Conservation (phyloP, 1,284 basidiomycete species). For the Cystobasidiaceae sp. region DNA sequence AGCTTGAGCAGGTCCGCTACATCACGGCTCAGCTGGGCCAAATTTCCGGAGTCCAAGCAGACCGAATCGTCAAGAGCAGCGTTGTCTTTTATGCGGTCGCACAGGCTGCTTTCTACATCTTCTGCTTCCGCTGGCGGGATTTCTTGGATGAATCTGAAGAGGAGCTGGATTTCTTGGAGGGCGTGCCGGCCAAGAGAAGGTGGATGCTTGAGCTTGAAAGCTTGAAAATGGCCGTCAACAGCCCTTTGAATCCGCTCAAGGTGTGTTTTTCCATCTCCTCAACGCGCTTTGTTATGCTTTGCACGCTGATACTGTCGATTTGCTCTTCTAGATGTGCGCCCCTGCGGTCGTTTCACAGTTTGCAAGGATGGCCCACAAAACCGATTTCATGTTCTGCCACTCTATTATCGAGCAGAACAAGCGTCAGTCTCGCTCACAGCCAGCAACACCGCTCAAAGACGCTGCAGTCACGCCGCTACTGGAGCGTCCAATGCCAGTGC, state of each 20-base stretch:
- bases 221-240: slow-evolving; percentile 74
- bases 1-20: slow-evolving; percentile 67
- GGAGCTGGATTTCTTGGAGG: slow-evolving; percentile 48
- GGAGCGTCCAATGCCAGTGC: slow-evolving; percentile 32
- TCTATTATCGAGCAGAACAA: slow-evolving; percentile 83
- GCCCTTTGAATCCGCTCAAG: slow-evolving; percentile 82
- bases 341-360: slow-evolving; percentile 88
- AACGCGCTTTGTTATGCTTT: background rate
- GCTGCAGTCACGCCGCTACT: slow-evolving; percentile 41
- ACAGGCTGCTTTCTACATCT: slow-evolving; percentile 92
- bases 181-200: slow-evolving; percentile 45
- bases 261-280: slow-evolving; percentile 52
- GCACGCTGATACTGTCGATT: background rate
- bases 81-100: slow-evolving; percentile 86
- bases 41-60: slow-evolving; percentile 41
- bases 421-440: slow-evolving; percentile 44
- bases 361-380: slow-evolving; percentile 83
- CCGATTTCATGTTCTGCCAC: slow-evolving; percentile 91
- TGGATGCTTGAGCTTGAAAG: slow-evolving; percentile 82
- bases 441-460: background rate
- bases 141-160: slow-evolving; percentile 57
- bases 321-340: slow-evolving; percentile 68
- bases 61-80: slow-evolving; percentile 40
- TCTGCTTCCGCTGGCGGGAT: slow-evolving; percentile 96
- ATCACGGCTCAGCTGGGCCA: slow-evolving; percentile 47